Conservation (phyloP, 192 early-diverging fungal species). For the Coemansia umbellata region DNA sequence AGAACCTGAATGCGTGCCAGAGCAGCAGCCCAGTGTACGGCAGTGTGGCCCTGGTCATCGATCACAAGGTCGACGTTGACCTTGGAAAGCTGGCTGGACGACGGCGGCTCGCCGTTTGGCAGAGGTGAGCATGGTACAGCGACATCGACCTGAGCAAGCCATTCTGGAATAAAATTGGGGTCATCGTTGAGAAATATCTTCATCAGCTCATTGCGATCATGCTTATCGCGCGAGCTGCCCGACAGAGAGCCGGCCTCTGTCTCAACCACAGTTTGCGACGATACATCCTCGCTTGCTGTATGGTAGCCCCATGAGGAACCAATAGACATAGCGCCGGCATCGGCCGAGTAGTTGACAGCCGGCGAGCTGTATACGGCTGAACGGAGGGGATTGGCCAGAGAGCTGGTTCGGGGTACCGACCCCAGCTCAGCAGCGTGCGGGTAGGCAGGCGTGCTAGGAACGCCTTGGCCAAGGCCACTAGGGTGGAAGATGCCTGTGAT, state of each 20-base stretch:
- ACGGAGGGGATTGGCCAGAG: slow-evolving; percentile 18
- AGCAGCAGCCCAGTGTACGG: slow-evolving; percentile 95
- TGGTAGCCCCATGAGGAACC: slow-evolving; percentile 9
- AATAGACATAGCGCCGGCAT: background rate
- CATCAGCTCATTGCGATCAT: slow-evolving; percentile 76
- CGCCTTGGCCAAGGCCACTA: slow-evolving; percentile 8
- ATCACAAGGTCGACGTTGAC: slow-evolving; percentile 80
- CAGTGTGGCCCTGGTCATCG: slow-evolving; percentile 93
- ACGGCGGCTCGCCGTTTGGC: slow-evolving; percentile 1
- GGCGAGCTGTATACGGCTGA: slow-evolving; percentile 29
- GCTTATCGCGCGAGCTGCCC: slow-evolving; percentile 36
- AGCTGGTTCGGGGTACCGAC: background rate
- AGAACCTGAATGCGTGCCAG: slow-evolving; percentile 73
- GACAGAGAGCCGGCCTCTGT: slow-evolving; percentile 4
- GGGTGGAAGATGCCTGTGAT: slow-evolving; percentile 4
- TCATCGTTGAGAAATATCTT: slow-evolving; percentile 82
- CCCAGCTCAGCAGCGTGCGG: slow-evolving; percentile 5
- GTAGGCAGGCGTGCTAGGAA: slow-evolving; percentile 30
- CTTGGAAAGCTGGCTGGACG: slow-evolving; percentile 17
- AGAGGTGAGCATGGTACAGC: slow-evolving; percentile 47
- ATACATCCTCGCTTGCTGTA: slow-evolving; percentile 18
- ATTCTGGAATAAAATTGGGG: slow-evolving; percentile 57
- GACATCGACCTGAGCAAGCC: slow-evolving; percentile 45
- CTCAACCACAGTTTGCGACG: slow-evolving; percentile 23
- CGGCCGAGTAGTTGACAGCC: slow-evolving; percentile 7